Percentiles rank a stretch among this genome's conserved stretches.
Conservation (phyloP, 2,329 filamentous ascomycete genomes). For the Penicillium nordicum region DNA sequence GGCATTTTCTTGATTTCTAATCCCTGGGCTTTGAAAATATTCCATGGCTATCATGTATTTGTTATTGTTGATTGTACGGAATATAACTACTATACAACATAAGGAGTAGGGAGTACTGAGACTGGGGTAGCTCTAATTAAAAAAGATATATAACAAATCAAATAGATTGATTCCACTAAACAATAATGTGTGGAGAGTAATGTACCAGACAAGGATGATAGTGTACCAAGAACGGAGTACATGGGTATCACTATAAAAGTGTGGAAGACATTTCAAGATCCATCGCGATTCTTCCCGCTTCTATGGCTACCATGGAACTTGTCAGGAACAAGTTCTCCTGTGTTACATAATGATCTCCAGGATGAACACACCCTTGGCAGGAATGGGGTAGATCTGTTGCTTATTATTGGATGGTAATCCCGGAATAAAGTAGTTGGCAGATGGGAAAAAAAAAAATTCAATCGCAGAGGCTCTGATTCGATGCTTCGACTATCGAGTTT, state of each 20-base stretch:
- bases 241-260: not conserved
- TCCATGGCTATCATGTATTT: not conserved
- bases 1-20: not conserved
- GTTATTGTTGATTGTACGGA: not conserved
- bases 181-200: constrained; percentile 2
- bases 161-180: constrained; percentile 1
- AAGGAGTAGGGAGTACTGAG: not conserved
- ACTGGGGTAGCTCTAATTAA: not conserved
- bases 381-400: constrained; percentile 14
- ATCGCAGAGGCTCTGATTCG: constrained; percentile 6
- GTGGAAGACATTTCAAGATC: not conserved
- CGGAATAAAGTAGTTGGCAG: not conserved
- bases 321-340: constrained; percentile 7
- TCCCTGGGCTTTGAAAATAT: not conserved
- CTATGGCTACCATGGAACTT: constrained; percentile 10
- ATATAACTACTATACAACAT: not conserved
- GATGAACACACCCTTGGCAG: constrained; percentile 7
- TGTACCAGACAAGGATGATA: not conserved
- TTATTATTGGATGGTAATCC: not conserved
- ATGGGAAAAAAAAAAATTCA: not conserved
- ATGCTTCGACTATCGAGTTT: constrained; percentile 1
- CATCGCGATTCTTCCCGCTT: constrained; percentile 5
- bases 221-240: not conserved
- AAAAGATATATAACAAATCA: not conserved
- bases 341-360: constrained; percentile 24